Evolutionary conservation across 2,329 filamentous ascomycete genomes (phyloP).

Genomic region (Magnaporthales sp.): DNA sequence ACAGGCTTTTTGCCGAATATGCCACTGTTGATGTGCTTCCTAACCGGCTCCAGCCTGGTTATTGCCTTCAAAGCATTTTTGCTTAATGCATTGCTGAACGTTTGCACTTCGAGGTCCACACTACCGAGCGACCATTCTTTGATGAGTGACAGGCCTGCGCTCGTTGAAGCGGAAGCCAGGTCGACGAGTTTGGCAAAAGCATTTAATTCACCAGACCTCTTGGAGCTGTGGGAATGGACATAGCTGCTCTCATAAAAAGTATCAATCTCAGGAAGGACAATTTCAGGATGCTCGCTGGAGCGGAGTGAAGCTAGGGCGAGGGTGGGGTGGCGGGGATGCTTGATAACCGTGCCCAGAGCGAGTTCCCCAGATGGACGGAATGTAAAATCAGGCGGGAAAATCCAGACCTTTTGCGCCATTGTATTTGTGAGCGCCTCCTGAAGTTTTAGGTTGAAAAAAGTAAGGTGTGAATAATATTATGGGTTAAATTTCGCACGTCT

Average conservation of each 20-base stretch:
- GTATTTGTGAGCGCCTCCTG: too few species aligned
- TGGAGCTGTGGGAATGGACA: background rate
- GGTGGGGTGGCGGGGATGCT: background rate
- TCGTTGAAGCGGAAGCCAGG: background rate
- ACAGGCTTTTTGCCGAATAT: background rate
- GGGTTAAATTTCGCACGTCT: too few species aligned
- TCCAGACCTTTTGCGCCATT: background rate
- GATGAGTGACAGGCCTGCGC: background rate
- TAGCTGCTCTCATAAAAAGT: background rate
- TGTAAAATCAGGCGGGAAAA: background rate
- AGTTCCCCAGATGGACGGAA: slow-evolving; percentile 40
- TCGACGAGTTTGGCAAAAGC: background rate
- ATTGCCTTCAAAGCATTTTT: background rate
- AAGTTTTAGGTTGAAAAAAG: too few species aligned
- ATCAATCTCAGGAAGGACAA: background rate
- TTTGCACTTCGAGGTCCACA: background rate
- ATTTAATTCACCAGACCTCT: background rate
- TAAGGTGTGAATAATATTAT: too few species aligned
- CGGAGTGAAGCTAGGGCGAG: background rate
- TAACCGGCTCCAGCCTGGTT: background rate
- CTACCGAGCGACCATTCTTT: background rate
- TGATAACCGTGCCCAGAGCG: background rate
- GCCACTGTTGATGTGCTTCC: background rate
- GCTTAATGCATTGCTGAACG: background rate
- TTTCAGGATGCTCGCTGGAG: background rate